Percentiles rank a stretch among this genome's conserved stretches.
Conservation (phyloP, 2,329 filamentous ascomycete genomes). For the Fusarium musae region DNA sequence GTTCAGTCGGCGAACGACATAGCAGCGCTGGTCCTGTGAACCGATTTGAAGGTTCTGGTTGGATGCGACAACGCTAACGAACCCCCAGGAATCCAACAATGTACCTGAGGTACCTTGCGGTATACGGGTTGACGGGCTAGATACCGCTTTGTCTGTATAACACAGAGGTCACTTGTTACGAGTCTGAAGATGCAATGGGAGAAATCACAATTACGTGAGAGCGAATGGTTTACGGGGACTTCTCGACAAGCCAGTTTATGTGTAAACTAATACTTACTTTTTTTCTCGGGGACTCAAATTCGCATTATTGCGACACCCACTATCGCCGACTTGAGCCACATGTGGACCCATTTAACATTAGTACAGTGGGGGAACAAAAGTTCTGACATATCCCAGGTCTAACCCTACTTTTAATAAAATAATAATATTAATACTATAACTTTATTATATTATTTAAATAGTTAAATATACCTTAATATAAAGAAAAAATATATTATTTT, state of each 20-base stretch:
- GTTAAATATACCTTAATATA: no score
- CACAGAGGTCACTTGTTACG: neutral
- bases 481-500: no score
- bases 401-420: no score
- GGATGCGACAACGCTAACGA: conserved; percentile 42
- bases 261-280: neutral
- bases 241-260: neutral
- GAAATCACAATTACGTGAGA: neutral
- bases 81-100: conserved; percentile 22
- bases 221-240: neutral
- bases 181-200: neutral
- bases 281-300: neutral
- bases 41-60: conserved; percentile 42
- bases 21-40: conserved; percentile 39
- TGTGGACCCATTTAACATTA: neutral
- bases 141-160: conserved; percentile 14
- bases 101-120: conserved; percentile 11
- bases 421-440: no score
- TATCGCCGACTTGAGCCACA: conserved; percentile 14
- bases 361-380: no score
- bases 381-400: no score
- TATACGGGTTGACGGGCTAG: conserved; percentile 10
- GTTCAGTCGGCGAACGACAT: conserved; percentile 37
- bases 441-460: no score
- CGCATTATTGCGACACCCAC: conserved; percentile 20